Base-by-base conservation (phyloP, 192 early-diverging fungal species). In the Entophlyctis helioformis region DNA sequence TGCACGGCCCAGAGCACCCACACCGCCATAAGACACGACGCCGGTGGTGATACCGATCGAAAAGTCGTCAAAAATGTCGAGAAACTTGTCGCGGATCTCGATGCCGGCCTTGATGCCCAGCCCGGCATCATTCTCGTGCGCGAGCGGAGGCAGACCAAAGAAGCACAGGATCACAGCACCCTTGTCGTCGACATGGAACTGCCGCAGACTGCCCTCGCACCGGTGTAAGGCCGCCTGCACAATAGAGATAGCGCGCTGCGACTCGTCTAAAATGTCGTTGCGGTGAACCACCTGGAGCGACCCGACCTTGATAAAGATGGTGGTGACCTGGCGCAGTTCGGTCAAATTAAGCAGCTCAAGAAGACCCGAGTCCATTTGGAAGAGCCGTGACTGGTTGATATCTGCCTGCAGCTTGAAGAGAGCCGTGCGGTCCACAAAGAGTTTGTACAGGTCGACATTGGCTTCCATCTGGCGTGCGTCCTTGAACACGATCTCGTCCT, bases 131-230 rank as follows among this genome's bases (percentile, higher is more conserved):
- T 73, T 71, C 39, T 72, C 63, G 51, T 73, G 71, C 18, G 69
- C 71, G 16, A 60, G 46, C 24, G 71, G 71, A 3, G 71, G 71
- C 23, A 73, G 46, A 8, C 71, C 71, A 54, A 73, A 73, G 43
- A 73, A 73, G 19, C 26, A 34, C 23, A 73, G 40, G 7, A 74
- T 57, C n/a, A 59, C 55, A 0, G 71, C 71, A 34, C 71, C 71
- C 40, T 73, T 73, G 31, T 73, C 71, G 42, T 73, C 71, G 19
- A 72, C 69, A 31, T 73, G 69, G 18, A 73, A 70, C 44, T 73
- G 71, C 18, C 71, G 27, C 27, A 73, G 39, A 38, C 26, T 48
- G 9, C 71, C 71, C 31, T 73, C 70, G 38, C 44, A 74, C 46
- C 49, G 44, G 2, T 43, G 46, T 18, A 73, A 24, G 10, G 69